Percentiles rank a stretch among this genome's conserved stretches.
Evolutionary conservation across 768 basidiomycete genomes (phyloP).

Genomic region (Lactarius evosmus): DNA sequence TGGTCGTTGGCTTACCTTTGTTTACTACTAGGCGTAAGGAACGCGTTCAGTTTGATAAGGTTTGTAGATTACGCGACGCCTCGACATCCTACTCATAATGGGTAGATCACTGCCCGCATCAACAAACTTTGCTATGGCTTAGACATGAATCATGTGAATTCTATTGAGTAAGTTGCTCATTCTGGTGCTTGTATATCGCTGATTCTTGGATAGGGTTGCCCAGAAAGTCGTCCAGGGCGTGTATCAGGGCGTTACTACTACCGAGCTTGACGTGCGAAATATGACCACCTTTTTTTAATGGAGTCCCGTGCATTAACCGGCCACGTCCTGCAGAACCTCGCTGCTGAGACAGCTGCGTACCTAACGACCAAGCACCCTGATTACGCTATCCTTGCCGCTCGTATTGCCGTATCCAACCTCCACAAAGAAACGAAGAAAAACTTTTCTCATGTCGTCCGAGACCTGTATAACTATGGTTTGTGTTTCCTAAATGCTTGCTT

Average conservation of each 20-base stretch:
- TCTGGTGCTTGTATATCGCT: conserved; percentile 9
- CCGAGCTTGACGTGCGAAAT: conserved; percentile 85
- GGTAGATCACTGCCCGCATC: conserved; percentile 80
- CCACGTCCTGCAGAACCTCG: conserved; percentile 66
- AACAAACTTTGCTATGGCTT: conserved; percentile 95
- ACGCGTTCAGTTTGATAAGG: conserved; percentile 92
- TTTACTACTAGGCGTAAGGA: conserved; percentile 68
- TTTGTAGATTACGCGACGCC: conserved; percentile 34
- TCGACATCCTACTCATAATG: conserved; percentile 6
- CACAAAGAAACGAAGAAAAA: conserved; percentile 99
- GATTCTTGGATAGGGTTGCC: conserved; percentile 53
- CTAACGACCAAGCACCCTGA: conserved; percentile 97
- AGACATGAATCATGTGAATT: conserved; percentile 86
- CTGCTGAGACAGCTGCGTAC: conserved; percentile 95
- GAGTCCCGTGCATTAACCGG: neutral
- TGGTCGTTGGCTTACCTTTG: conserved; percentile 25
- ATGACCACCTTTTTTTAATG: neutral
- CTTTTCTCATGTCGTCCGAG: conserved; percentile 88
- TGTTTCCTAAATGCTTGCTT: neutral
- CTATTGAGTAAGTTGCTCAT: conserved; percentile 68
- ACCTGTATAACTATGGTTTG: conserved; percentile 85
- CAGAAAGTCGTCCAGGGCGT: conserved; percentile 93
- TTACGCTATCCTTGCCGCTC: conserved; percentile 96
- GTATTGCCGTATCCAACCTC: conserved; percentile 96
- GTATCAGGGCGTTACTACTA: conserved; percentile 94